Evolutionary conservation across 2,329 filamentous ascomycete species (phyloP).

Genomic region (Diaporthe aspalathi): DNA sequence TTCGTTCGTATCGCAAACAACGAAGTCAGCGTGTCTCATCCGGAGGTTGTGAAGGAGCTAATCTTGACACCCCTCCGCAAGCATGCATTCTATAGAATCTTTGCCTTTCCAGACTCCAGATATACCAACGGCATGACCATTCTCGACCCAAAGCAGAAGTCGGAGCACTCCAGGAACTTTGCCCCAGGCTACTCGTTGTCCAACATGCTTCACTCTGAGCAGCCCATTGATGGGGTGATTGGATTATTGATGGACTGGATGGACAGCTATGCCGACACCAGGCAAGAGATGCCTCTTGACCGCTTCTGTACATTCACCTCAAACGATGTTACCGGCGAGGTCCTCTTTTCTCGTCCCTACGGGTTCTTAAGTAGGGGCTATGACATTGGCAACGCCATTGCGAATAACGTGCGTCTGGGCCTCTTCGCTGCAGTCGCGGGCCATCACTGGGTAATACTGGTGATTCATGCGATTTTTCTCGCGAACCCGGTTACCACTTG

Average conservation of each 20-base stretch:
- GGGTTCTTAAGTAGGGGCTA: conserved; percentile 43
- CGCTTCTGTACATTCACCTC: conserved; percentile 44
- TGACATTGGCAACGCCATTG: conserved; percentile 49
- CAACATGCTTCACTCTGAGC: conserved; percentile 44
- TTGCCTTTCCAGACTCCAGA: conserved; percentile 54
- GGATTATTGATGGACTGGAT: conserved; percentile 40
- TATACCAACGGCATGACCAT: conserved; percentile 55
- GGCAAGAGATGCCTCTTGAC: conserved; percentile 41
- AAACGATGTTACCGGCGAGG: conserved; percentile 49
- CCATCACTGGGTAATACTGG: conserved; percentile 43
- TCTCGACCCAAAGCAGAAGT: conserved; percentile 49
- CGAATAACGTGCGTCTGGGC: conserved; percentile 35
- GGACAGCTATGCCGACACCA: conserved; percentile 36
- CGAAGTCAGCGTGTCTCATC: conserved; percentile 57
- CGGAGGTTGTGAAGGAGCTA: conserved; percentile 54
- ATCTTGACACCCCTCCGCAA: conserved; percentile 54
- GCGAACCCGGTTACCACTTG: conserved; percentile 46
- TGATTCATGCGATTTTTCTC: conserved; percentile 37
- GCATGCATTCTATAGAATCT: conserved; percentile 45
- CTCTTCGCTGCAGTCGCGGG: conserved; percentile 40
- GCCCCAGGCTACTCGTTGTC: conserved; percentile 48
- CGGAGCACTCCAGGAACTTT: conserved; percentile 48
- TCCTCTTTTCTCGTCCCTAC: conserved; percentile 47
- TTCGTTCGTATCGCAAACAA: conserved; percentile 57
- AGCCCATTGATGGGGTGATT: conserved; percentile 36